Evolutionary conservation across 176 grass and related monocot species (phyloP).

Genomic region (Saccharum officinarum): DNA sequence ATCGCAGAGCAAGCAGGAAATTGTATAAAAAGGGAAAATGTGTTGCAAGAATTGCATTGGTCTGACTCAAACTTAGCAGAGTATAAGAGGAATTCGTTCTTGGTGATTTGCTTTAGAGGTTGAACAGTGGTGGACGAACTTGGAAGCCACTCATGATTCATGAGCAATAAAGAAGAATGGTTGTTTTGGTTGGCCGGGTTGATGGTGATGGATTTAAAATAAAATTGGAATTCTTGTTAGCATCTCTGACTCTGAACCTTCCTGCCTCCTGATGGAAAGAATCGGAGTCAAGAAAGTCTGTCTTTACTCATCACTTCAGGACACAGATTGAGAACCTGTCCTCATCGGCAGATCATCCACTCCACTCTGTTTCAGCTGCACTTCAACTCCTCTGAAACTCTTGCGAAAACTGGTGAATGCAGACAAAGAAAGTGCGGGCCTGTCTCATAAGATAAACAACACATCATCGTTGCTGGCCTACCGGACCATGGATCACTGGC

Average conservation of each 20-base stretch:
- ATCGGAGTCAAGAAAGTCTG: background rate
- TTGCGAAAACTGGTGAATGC: background rate
- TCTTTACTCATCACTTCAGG: background rate
- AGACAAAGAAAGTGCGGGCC: constrained; percentile 4
- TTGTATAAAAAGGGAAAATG: background rate
- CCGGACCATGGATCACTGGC: background rate
- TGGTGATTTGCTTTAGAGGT: constrained; percentile 23
- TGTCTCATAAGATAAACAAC: constrained; percentile 7
- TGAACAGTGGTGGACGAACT: constrained; percentile 17
- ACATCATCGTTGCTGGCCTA: background rate
- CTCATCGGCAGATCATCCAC: background rate
- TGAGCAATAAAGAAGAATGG: constrained; percentile 1
- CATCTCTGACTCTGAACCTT: background rate
- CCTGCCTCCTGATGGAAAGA: background rate
- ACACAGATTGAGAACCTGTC: constrained; percentile 7
- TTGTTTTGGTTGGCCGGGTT: constrained; percentile 2
- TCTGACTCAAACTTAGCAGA: background rate
- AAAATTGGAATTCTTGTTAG: background rate
- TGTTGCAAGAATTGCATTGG: background rate
- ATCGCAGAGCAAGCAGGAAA: constrained; percentile 12
- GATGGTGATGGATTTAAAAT: background rate
- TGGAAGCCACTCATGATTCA: constrained; percentile 43
- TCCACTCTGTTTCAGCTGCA: background rate
- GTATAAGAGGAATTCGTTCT: background rate
- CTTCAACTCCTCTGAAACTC: background rate